Base-by-base conservation (phyloP, 805 yeast genomes). In the Ogataea nonfermentans region DNA sequence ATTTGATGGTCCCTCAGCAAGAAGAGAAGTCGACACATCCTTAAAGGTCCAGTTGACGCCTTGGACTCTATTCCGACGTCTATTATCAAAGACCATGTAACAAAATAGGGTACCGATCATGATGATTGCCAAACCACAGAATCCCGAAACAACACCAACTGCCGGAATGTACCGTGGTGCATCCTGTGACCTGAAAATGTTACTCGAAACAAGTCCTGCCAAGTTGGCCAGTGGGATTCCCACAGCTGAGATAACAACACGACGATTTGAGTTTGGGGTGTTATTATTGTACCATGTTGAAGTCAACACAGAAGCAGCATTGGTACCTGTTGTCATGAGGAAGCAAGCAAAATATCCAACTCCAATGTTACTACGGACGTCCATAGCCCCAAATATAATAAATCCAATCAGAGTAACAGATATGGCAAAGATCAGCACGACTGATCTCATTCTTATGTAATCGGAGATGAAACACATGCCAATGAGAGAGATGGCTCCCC, bases 141-240 rank as follows among this genome's bases (percentile, higher is more conserved):
- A 68, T 6, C 71, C 73, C 31, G 78, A 67, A 33, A 71, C 64
- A 39, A 70, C 71, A 34, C 66, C 62, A 25, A 76, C 63, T n/a
- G 80, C 81, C 1, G 74, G 75, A 29, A 53, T 61, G 48, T 74
- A 76, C 27, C 66, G 70, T 11, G 81, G 81, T 11, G 78, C 70
- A 53, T 74, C 79, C 40, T 67, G 66, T 9, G 72, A 51, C 41
- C 73, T 60, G 56, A 76, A 76, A 29, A 76, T 69, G 46, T 68
- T 74, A 17, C 77, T 66, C 4, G 81, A 67, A 33, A 76, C 71
- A 41, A 76, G 68, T 40, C 81, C 81, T 30, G 79, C 79, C 28
- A 75, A 69, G 48, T 76, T 76, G 14, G 79, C 80, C 40, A 75
- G 63, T 3, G 79, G 79, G 47, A 76, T 70, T 31, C 75, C 76